These are phyloP conservation scores for Physaria fendleri DNA, from an alignment of 345 rosid genomes.

Conservation along the genomic window DNA sequence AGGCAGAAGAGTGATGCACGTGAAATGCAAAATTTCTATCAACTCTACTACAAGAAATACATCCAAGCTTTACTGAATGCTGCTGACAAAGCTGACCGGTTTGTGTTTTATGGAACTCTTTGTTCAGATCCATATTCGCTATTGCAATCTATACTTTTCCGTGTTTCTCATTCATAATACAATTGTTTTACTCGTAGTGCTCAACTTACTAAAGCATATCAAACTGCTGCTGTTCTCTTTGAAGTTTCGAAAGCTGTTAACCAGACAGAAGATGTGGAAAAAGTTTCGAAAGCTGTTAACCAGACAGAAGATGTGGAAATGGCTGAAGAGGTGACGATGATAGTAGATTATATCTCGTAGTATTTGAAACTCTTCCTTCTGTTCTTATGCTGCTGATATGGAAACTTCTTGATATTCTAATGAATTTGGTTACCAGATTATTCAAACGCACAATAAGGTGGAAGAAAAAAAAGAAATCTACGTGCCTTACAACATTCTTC, in stretches of 20 bases:
- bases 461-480: constrained; percentile 56
- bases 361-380: neutral
- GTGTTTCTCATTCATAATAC: neutral
- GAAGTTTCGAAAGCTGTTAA: constrained; percentile 72
- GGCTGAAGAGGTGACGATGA: constrained; percentile 52
- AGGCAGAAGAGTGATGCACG: constrained; percentile 87
- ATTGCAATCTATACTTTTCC: neutral
- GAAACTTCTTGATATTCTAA: constrained; percentile 6
- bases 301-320: constrained; percentile 65
- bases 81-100: constrained; percentile 83
- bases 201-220: constrained; percentile 70
- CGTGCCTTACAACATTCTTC: constrained; percentile 57
- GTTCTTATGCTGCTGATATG: neutral
- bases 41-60: constrained; percentile 74
- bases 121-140: neutral
- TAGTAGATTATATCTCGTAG: neutral
- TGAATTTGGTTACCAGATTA: neutral
- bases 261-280: too few species aligned
- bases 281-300: constrained; percentile 67
- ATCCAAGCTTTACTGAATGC: constrained; percentile 80
- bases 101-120: constrained; percentile 14
- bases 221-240: constrained; percentile 74
- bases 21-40: constrained; percentile 87
- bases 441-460: constrained; percentile 48
- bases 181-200: constrained; percentile 36